Conservation (phyloP, 768 basidiomycete genomes). For the Lactarius hengduanensis region DNA sequence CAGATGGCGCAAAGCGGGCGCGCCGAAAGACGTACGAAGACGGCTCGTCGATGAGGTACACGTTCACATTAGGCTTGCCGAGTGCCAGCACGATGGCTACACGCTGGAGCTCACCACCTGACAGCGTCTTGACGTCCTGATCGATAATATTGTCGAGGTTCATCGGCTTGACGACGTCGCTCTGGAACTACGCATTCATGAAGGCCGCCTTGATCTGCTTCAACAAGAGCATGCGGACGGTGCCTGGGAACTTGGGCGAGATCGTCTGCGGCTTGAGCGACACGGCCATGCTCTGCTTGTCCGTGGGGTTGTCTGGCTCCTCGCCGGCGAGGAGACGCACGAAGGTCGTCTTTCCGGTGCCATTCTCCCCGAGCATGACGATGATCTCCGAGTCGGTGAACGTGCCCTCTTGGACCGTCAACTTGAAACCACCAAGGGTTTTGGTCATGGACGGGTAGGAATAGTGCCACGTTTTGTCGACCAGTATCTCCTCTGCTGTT, state of each 20-base stretch:
- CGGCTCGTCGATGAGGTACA: constrained; percentile 97
- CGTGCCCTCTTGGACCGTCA: constrained; percentile 83
- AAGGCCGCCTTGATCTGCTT: constrained; percentile 94
- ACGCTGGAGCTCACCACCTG: constrained; percentile 97
- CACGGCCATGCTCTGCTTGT: constrained; percentile 80
- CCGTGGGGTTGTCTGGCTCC: constrained; percentile 79
- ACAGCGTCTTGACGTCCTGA: constrained; percentile 96
- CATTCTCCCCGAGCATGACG: constrained; percentile 99
- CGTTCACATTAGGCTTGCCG: constrained; percentile 79
- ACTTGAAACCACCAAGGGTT: constrained; percentile 93
- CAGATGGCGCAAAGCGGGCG: background rate
- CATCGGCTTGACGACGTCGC: constrained; percentile 98
- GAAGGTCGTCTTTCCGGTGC: constrained; percentile 98
- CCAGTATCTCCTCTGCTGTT: constrained; percentile 84
- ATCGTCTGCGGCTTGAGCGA: constrained; percentile 98
- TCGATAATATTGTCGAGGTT: constrained; percentile 91
- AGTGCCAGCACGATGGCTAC: constrained; percentile 95
- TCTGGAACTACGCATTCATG: constrained; percentile 99
- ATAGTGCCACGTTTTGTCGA: constrained; percentile 87
- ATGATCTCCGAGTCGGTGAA: constrained; percentile 99
- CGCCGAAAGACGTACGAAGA: constrained; percentile 47
- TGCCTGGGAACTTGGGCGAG: constrained; percentile 95
- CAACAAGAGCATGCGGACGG: constrained; percentile 90
- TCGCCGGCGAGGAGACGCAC: constrained; percentile 94
- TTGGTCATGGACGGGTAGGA: constrained; percentile 96